A percentile compares a stretch with the other conserved stretches of the same genome.
Evolutionary conservation across 1,284 basidiomycete genomes (phyloP).

Genomic region (Takashimella tepidaria): DNA sequence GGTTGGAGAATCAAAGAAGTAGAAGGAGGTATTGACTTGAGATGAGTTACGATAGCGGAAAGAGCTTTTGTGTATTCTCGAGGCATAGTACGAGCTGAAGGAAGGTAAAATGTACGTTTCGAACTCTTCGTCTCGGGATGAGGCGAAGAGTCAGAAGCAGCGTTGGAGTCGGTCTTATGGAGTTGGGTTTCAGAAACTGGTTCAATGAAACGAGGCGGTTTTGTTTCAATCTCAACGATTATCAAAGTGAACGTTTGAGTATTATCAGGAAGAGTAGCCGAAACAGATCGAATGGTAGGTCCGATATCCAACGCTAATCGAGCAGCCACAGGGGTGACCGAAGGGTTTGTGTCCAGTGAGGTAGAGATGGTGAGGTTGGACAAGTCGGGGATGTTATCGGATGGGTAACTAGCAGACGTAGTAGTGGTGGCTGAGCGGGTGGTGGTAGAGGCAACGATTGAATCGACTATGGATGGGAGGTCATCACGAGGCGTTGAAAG

Average conservation of each 20-base stretch:
- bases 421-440: neutral
- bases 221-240: conserved; percentile 24
- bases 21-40: neutral
- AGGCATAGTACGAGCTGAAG: conserved; percentile 15
- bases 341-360: neutral
- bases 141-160: conserved; percentile 9
- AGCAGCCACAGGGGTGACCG: conserved; percentile 7
- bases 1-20: neutral
- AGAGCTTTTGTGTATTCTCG: conserved; percentile 22
- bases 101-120: neutral
- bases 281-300: conserved; percentile 5
- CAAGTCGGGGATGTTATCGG: too few species aligned
- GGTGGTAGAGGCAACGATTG: conserved; percentile 13
- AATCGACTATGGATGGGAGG: conserved; percentile 29
- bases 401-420: neutral
- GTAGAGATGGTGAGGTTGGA: too few species aligned
- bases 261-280: neutral
- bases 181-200: neutral
- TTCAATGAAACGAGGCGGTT: conserved; percentile 5
- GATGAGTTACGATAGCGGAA: conserved; percentile 7
- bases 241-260: neutral
- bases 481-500: conserved; percentile 33
- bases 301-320: conserved; percentile 30
- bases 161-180: too few species aligned
- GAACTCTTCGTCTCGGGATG: too few species aligned